phyloP scores from a whole-genome alignment of 2,329 filamentous ascomycete genomes.

The Stagonosporopsis chrysanthemi region DNA sequence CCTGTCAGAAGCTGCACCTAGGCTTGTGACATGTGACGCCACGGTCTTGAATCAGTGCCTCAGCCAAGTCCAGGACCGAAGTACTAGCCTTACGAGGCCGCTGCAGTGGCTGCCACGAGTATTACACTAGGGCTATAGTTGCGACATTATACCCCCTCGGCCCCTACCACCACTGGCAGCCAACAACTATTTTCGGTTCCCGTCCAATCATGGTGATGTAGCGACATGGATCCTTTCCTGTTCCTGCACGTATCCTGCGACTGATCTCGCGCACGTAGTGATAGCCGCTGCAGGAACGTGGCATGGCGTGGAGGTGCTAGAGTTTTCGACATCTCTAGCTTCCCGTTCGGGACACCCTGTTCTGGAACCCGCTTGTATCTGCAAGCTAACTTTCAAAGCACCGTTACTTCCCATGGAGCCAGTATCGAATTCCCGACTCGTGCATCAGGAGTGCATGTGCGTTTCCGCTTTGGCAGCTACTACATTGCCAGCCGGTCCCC shows the following conservation, averaged over 20 bases:
- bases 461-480: conserved; percentile 11
- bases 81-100: conserved; percentile 21
- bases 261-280: conserved; percentile 32
- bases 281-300: conserved; percentile 32
- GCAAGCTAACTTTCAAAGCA: conserved; percentile 13
- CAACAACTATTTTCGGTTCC: conserved; percentile 13
- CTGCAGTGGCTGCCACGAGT: conserved; percentile 17
- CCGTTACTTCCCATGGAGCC: conserved; percentile 20
- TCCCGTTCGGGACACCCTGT: conserved; percentile 21
- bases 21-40: conserved; percentile 26
- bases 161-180: conserved; percentile 19
- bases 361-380: conserved; percentile 28
- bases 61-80: conserved; percentile 20
- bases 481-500: conserved; percentile 1
- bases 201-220: conserved; percentile 17
- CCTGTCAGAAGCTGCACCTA: conserved; percentile 25
- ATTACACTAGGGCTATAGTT: conserved; percentile 24
- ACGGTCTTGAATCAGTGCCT: conserved; percentile 17
- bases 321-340: conserved; percentile 23
- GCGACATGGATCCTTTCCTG: conserved; percentile 21
- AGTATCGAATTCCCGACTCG: conserved; percentile 6
- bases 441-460: conserved; percentile 11
- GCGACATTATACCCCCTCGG: conserved; percentile 30
- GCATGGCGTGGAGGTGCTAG: conserved; percentile 17
- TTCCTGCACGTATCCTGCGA: conserved; percentile 27